Evolutionary conservation across 257 asterid species (phyloP), one percentile per base, ranked within the genome.

Genomic region (Capsicum chinense): DNA sequence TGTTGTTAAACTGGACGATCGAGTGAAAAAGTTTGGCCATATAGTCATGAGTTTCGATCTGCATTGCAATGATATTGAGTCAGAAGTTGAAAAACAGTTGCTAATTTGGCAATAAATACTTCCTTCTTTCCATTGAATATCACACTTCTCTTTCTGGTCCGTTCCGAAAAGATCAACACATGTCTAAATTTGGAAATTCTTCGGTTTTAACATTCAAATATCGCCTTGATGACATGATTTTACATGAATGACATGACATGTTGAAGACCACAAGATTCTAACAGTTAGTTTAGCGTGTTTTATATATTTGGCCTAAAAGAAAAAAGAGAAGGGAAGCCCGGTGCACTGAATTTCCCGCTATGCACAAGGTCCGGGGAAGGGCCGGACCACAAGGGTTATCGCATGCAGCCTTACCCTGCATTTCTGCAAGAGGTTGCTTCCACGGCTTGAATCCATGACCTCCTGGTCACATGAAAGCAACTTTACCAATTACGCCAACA

Each of bases 11-110:
- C 87, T 84, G 93, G 87, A 86, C 78, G 57, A 94, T 80, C 6
- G 95, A 94, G 83, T 92, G 87, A 87, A 93, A 95, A 86, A 94
- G 92, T 16, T 92, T 88, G 79, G 95, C 94, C 97, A 95, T 95
- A 79, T 94, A 94, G 87, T 95, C 99, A 88, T 94, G 99, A 67
- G 98, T 90, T 85, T 95, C 99, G 59, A 95, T 95, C 98, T 95
- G 97, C 87, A 86, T 67, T 7, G 71, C 14, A 63, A 17, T 7
- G 83, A 67, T 68, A 80, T 35, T 17, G 54, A 56, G 37, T 62
- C 79, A 83, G 50, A 78, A 14, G 52, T 68, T 68, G 15, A 68
- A 83, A 19, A 83, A 37, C 21, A 37, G 15, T 12, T 7, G 5
- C 64, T 52, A 78, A 78, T 50, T 10, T 5, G 80, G 44, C 50